Conservation (phyloP, 2,329 filamentous ascomycete species). For the Beauveria asiatica region DNA sequence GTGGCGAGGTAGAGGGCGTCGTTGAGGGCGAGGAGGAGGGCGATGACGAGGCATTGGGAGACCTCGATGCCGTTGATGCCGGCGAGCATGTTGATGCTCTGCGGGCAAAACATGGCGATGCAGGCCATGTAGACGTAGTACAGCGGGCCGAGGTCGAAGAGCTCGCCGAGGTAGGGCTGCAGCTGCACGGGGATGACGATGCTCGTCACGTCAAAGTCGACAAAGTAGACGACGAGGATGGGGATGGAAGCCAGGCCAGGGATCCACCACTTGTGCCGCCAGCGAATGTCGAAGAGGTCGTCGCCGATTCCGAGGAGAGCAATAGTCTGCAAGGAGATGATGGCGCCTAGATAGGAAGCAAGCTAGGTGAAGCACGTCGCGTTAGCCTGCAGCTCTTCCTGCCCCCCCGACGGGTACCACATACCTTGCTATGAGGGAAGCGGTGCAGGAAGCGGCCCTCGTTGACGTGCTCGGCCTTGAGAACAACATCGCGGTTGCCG, state of each 20-base stretch:
- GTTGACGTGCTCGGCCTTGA: constrained; percentile 65
- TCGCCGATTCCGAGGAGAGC: constrained; percentile 89
- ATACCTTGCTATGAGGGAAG: constrained; percentile 89
- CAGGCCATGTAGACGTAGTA: constrained; percentile 98
- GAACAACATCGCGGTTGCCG: constrained; percentile 79
- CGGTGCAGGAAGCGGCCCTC: constrained; percentile 78
- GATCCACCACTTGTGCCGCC: constrained; percentile 98
- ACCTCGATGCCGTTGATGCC: constrained; percentile 99
- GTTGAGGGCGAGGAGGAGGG: constrained; percentile 73
- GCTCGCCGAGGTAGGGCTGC: constrained; percentile 72
- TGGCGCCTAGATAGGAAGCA: constrained; percentile 87
- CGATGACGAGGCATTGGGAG: constrained; percentile 85
- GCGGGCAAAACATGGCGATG: constrained; percentile 94
- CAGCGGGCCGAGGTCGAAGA: constrained; percentile 71
- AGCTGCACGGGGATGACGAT: constrained; percentile 85
- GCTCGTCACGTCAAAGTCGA: constrained; percentile 94
- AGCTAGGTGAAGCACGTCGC: constrained; percentile 44
- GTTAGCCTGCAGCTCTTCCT: background rate
- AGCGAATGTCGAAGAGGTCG: constrained; percentile 95
- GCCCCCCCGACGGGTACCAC: background rate
- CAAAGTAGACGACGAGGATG: constrained; percentile 93
- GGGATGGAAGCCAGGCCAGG: constrained; percentile 89
- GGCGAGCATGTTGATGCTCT: constrained; percentile 98
- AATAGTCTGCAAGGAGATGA: constrained; percentile 85
- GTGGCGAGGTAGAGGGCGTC: constrained; percentile 80